A percentile compares a stretch with the other conserved stretches of the same genome.
Evolutionary conservation across 148 eudicot genomes (phyloP).

Genomic region (Camellia lanceoleosa): DNA sequence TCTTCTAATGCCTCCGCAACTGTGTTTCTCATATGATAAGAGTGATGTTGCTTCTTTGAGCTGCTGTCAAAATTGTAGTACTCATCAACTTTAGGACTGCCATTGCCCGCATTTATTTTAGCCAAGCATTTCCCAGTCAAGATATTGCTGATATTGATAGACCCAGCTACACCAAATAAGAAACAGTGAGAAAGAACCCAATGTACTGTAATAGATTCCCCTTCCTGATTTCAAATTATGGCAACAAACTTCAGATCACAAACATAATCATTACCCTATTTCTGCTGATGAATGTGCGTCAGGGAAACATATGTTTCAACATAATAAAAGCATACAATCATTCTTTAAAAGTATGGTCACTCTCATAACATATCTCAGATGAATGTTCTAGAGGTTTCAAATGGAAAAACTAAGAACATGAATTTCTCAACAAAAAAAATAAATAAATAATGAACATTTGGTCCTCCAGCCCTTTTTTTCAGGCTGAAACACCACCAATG

Average conservation of each 20-base stretch:
- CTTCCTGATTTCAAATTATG: not conserved
- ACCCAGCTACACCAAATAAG: slow-evolving; percentile 52
- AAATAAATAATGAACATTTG: not conserved
- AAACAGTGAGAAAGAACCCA: not conserved
- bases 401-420: not conserved
- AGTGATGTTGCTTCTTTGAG: slow-evolving; percentile 38
- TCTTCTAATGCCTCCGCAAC: slow-evolving; percentile 77
- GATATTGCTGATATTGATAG: slow-evolving; percentile 79
- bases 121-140: slow-evolving; percentile 85
- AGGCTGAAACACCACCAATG: not conserved
- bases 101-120: slow-evolving; percentile 58
- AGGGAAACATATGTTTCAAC: no score
- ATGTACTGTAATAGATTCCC: not conserved
- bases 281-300: no score
- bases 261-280: no score
- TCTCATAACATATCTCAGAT: no score
- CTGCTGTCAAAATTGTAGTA: slow-evolving; percentile 31
- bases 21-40: slow-evolving; percentile 49
- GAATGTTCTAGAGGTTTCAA: not conserved
- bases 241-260: not conserved
- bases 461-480: not conserved
- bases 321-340: no score
- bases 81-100: slow-evolving; percentile 38
- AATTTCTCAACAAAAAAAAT: not conserved
- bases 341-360: no score